Percentiles rank a stretch among this genome's conserved stretches.
These are phyloP conservation scores for Ganoderma boninense DNA, from an alignment of 1,284 basidiomycete species.

Conservation along the genomic window DNA sequence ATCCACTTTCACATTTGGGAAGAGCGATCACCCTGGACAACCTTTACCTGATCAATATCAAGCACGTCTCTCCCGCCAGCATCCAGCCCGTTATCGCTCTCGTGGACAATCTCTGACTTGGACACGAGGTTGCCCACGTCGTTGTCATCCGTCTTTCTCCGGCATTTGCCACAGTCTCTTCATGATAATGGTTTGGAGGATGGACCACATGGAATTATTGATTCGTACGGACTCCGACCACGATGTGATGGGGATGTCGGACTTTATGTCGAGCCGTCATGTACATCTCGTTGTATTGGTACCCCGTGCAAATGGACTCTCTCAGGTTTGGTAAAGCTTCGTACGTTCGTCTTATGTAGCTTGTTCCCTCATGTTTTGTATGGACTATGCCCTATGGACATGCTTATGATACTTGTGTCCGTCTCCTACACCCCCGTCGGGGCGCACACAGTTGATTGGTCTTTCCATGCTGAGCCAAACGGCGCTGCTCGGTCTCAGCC, in stretches of 20 bases:
- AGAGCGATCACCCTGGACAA: background rate
- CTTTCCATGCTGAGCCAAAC: background rate
- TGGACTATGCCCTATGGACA: background rate
- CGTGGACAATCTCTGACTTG: background rate
- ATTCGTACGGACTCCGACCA: background rate
- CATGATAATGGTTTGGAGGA: background rate
- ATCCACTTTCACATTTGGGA: background rate
- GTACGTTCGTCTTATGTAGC: too few relatives aligned
- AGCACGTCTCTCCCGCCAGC: constrained; percentile 11
- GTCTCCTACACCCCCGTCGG: background rate
- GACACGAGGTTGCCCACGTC: background rate
- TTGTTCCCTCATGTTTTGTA: too few relatives aligned
- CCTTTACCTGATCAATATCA: background rate
- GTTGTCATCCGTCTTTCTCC: background rate
- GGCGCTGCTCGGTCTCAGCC: background rate
- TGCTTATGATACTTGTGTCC: background rate
- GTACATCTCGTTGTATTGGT: background rate
- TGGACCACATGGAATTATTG: background rate
- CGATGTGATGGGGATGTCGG: background rate
- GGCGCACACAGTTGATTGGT: background rate
- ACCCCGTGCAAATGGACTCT: background rate
- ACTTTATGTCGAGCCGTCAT: background rate
- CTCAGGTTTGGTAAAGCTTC: too few relatives aligned
- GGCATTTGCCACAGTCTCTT: background rate
- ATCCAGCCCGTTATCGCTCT: constrained; percentile 12